A percentile compares a stretch with the other conserved stretches of the same genome.
Conservation (phyloP, 1,139 yeast genomes). For the Suhomyces maxii region DNA sequence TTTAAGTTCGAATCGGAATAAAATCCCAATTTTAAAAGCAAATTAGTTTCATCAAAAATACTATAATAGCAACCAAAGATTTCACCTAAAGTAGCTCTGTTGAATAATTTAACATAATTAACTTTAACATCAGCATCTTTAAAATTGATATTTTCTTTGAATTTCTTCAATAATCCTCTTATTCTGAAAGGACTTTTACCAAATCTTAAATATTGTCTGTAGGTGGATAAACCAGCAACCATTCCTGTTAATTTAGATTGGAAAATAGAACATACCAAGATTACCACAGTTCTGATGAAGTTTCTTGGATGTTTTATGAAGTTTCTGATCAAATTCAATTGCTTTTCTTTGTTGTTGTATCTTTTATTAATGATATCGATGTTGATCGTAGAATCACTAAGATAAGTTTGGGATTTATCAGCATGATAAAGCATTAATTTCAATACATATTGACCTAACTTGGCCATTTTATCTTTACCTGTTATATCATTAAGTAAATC, state of each 20-base stretch:
- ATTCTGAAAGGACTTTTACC: slow-evolving; percentile 70
- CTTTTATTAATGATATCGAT: slow-evolving; percentile 30
- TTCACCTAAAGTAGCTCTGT: slow-evolving; percentile 20
- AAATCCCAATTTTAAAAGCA: slow-evolving; percentile 23
- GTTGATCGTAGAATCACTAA: slow-evolving; percentile 37
- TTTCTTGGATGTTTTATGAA: slow-evolving; percentile 45
- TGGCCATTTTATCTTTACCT: slow-evolving; percentile 73
- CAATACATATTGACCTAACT: slow-evolving; percentile 58
- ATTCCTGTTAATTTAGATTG: slow-evolving; percentile 44
- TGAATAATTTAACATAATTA: slow-evolving; percentile 12
- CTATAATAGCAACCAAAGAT: slow-evolving; percentile 24
- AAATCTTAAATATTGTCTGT: slow-evolving; percentile 68
- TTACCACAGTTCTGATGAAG: slow-evolving; percentile 37
- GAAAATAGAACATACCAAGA: slow-evolving; percentile 32
- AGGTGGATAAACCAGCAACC: slow-evolving; percentile 53
- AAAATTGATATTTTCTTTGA: slow-evolving; percentile 14
- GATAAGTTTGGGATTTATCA: slow-evolving; percentile 34
- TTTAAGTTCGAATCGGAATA: slow-evolving; percentile 15
- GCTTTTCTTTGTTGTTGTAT: slow-evolving; percentile 36
- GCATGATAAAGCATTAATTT: slow-evolving; percentile 55
- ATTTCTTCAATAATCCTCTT: slow-evolving; percentile 26
- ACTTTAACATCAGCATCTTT: slow-evolving; percentile 11
- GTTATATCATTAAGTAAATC: slow-evolving; percentile 52
- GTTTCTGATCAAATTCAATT: slow-evolving; percentile 36
- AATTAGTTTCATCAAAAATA: slow-evolving; percentile 23